These are phyloP conservation scores for Phaffomyces antillensis DNA, from an alignment of 805 yeast species.

Conservation along the genomic window DNA sequence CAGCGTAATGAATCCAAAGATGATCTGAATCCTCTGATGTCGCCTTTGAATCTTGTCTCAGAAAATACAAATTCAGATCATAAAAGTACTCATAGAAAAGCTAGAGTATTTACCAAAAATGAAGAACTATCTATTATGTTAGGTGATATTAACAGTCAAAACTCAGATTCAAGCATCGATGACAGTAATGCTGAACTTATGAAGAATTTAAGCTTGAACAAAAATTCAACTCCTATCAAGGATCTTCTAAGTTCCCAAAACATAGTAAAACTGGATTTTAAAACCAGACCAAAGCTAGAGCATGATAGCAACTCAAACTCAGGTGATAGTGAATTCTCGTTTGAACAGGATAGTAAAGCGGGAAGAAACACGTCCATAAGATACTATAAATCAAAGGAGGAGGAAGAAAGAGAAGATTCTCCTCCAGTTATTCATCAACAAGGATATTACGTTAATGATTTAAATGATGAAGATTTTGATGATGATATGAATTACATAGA, in stretches of 20 bases:
- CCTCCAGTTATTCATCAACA: conserved; percentile 17
- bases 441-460: conserved; percentile 32
- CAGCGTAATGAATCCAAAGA: background rate
- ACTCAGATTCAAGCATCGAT: too few species aligned
- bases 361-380: conserved; percentile 48
- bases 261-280: background rate
- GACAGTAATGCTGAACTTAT: background rate
- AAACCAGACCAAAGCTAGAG: background rate
- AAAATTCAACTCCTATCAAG: background rate
- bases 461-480: conserved; percentile 34
- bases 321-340: conserved; percentile 37
- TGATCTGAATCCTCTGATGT: background rate
- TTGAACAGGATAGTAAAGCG: conserved; percentile 37
- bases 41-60: background rate
- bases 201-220: background rate
- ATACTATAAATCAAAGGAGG: conserved; percentile 35
- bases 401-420: conserved; percentile 15
- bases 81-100: conserved; percentile 19
- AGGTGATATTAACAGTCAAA: too few species aligned
- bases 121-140: background rate
- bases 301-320: conserved; percentile 3
- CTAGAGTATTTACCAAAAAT: conserved; percentile 17
- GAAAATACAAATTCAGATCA: conserved; percentile 1
- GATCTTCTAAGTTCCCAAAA: background rate
- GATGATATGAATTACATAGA: conserved; percentile 34